Evolutionary conservation across 1,139 yeast species (phyloP).

Genomic region (Suhomyces bribrorum): DNA sequence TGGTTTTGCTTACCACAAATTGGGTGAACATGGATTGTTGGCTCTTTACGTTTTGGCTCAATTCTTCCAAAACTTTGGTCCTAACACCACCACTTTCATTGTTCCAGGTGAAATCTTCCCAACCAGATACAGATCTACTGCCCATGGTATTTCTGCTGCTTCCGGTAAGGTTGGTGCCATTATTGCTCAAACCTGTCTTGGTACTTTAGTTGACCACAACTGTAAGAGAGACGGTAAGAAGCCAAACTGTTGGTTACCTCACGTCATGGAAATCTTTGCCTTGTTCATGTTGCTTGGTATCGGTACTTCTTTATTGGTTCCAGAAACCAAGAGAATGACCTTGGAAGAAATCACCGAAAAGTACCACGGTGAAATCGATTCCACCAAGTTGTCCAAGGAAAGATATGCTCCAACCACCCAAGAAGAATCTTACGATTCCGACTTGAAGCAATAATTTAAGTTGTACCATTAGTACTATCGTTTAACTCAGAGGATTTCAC

Average conservation of each 20-base stretch:
- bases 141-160: conserved; percentile 97
- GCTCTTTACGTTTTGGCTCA: conserved; percentile 76
- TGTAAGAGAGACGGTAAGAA: conserved; percentile 54
- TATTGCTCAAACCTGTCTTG: conserved; percentile 87
- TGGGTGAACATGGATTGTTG: conserved; percentile 63
- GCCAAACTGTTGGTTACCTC: conserved; percentile 77
- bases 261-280: conserved; percentile 91
- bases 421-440: conserved; percentile 21
- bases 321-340: conserved; percentile 89
- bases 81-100: conserved; percentile 93
- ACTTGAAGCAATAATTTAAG: conserved; percentile 14
- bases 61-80: conserved; percentile 90
- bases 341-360: conserved; percentile 77
- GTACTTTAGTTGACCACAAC: conserved; percentile 77
- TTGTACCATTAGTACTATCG: not conserved
- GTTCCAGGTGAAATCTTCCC: conserved; percentile 98
- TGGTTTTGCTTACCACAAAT: conserved; percentile 77
- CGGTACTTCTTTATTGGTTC: conserved; percentile 63
- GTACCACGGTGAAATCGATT: conserved; percentile 74
- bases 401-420: conserved; percentile 19
- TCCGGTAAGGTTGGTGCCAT: conserved; percentile 96
- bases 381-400: conserved; percentile 29
- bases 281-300: conserved; percentile 84
- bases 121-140: conserved; percentile 95
- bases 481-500: not conserved